Evolutionary conservation across 805 yeast species (phyloP).

Genomic region (Brettanomyces custersianus): DNA sequence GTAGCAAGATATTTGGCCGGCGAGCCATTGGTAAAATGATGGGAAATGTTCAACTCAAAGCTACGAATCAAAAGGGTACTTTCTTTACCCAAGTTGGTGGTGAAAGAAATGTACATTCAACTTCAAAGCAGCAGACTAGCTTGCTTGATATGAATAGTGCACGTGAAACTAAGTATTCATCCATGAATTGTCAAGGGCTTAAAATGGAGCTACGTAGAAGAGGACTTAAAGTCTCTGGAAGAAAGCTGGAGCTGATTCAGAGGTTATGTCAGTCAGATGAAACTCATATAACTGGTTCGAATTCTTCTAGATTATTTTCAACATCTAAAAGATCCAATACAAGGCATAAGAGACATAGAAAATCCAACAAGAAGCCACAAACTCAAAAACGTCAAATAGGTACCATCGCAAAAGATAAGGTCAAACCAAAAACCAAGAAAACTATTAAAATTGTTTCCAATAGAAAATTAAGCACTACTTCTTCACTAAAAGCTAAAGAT

Average conservation of each 20-base stretch:
- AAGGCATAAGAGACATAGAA: constrained; percentile 5
- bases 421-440: no score
- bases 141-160: constrained; percentile 17
- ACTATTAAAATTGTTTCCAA: not conserved
- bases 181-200: constrained; percentile 45
- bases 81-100: no score
- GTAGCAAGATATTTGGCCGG: no score
- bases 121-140: constrained; percentile 24
- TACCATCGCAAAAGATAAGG: no score
- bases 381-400: no score
- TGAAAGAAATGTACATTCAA: constrained; percentile 25
- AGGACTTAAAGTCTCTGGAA: constrained; percentile 55
- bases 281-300: constrained; percentile 2
- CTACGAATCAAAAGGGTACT: no score
- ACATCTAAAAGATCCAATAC: constrained; percentile 7
- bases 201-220: constrained; percentile 51
- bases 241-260: constrained; percentile 46
- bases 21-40: no score
- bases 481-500: constrained; percentile 30
- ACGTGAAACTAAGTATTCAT: constrained; percentile 18
- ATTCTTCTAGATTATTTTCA: constrained; percentile 7
- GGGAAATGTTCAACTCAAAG: no score
- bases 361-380: constrained; percentile 4
- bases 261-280: constrained; percentile 18
- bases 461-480: constrained; percentile 9